These are phyloP conservation scores for Cryptomeria japonica DNA, from an alignment of 75 land plant species.

Conservation along the genomic window DNA sequence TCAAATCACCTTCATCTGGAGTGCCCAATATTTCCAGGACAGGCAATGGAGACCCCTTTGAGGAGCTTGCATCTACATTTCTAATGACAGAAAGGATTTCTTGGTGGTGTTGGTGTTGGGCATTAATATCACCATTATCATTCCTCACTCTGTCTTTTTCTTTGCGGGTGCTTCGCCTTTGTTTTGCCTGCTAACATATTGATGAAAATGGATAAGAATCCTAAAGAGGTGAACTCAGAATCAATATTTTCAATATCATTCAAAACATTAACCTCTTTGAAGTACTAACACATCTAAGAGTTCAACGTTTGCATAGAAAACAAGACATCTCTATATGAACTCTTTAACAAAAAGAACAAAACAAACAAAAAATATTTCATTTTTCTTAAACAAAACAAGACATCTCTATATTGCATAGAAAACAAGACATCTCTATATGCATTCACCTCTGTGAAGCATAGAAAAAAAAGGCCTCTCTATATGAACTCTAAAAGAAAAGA, in stretches of 20 bases:
- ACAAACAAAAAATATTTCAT: not conserved
- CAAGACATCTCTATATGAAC: not conserved
- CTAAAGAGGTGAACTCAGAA: not conserved
- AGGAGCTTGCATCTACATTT: not conserved
- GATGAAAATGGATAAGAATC: not conserved
- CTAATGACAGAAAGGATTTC: conserved; percentile 20
- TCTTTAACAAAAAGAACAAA: not conserved
- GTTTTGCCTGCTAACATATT: conserved; percentile 62
- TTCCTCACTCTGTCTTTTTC: conserved; percentile 79
- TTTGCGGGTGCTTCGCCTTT: conserved; percentile 78
- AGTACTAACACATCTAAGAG: not conserved
- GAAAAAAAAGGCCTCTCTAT: not conserved
- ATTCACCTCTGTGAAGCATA: not conserved
- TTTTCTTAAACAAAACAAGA: no score
- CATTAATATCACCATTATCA: conserved; percentile 39
- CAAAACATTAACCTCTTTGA: not conserved
- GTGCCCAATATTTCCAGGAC: conserved; percentile 43
- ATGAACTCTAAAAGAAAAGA: no score
- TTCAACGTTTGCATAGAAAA: not conserved
- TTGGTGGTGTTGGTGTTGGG: conserved; percentile 18
- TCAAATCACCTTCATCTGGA: conserved; percentile 62
- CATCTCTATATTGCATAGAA: no score
- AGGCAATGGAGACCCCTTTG: conserved; percentile 20
- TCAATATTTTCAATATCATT: not conserved
- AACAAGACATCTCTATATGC: no score